Conservation (phyloP, 306 rosid species). For the Trifolium fragiferum region DNA sequence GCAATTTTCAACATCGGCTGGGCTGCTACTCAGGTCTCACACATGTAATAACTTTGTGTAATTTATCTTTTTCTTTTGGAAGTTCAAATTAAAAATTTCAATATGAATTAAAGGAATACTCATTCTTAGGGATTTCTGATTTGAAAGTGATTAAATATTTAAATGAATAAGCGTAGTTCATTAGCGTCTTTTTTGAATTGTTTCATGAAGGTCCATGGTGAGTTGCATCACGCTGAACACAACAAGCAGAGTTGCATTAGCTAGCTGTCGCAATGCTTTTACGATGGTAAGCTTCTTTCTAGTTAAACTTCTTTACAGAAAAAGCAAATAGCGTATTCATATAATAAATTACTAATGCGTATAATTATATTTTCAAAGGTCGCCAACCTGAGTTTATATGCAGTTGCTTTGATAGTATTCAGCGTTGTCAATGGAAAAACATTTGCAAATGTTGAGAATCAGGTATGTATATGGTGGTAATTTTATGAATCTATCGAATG, state of each 20-base stretch:
- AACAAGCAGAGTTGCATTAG: conserved; percentile 86
- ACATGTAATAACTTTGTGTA: conserved; percentile 69
- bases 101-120: too few relatives aligned
- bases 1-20: conserved; percentile 94
- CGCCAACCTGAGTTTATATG: conserved; percentile 89
- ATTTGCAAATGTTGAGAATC: conserved; percentile 61
- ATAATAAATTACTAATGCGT: conserved; percentile 30
- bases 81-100: neutral
- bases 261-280: conserved; percentile 98
- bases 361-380: conserved; percentile 55
- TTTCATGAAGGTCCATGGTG: conserved; percentile 85
- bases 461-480: conserved; percentile 53
- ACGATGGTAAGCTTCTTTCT: conserved; percentile 68
- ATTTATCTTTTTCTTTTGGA: conserved; percentile 33
- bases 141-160: too few relatives aligned
- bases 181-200: conserved; percentile 17
- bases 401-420: conserved; percentile 73
- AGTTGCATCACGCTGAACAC: conserved; percentile 90
- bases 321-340: conserved; percentile 4
- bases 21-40: conserved; percentile 98
- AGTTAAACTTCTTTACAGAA: conserved; percentile 24
- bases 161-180: conserved; percentile 25
- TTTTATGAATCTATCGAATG: conserved; percentile 33
- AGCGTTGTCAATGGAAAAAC: conserved; percentile 53
- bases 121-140: too few relatives aligned